Evolutionary conservation across 352 stramenopile species (phyloP), one percentile per base, ranked within the genome.

Genomic region (Phytophthora constricta): DNA sequence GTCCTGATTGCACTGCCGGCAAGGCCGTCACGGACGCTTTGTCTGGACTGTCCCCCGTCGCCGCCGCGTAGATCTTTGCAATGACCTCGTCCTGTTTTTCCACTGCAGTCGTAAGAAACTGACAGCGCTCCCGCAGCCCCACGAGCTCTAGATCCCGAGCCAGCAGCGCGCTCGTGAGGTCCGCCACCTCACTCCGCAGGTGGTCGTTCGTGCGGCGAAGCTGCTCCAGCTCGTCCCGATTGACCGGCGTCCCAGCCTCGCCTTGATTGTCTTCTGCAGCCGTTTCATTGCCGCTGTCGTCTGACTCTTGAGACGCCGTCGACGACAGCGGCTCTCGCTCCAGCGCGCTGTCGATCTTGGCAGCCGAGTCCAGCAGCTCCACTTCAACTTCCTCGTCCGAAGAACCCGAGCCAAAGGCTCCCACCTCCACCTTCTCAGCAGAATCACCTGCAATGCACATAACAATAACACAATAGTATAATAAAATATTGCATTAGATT

Each of bases 21-120:
- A 72, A 53, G 8, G 53, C 28, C 25, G 58, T 53, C 23, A 54
- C 33, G 0, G 62, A 51, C 13, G 25, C 34, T 20, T 57, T 63
- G 2, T 26, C 43, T 4, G 54, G 41, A 4, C 55, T 68, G 17
- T 25, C 60, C 25, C 54, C 28, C 4, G 65, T 28, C 2, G 77
- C 63, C 2, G 67, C 72, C 0, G 85, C 79, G 56, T 91, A 94
- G 63, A 94, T 93, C 61, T 91, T 88, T 23, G 84, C 85, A 37
- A 94, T 90, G 13, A 87, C 82, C 46, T 84, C 79, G 63, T 94
- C 86, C 63, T 93, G 86, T 61, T 93, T 79, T 49, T 91, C 82
- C 27, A 94, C 77, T 9, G 86, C 80, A 25, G 70, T 68, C 11
- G 79, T 65, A 1, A 96, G 71, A 33, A 84, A 75, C 47, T 86